A percentile compares a stretch with the other conserved stretches of the same genome.
Conservation (phyloP, 2,329 filamentous ascomycete genomes). For the Talaromyces sp. region DNA sequence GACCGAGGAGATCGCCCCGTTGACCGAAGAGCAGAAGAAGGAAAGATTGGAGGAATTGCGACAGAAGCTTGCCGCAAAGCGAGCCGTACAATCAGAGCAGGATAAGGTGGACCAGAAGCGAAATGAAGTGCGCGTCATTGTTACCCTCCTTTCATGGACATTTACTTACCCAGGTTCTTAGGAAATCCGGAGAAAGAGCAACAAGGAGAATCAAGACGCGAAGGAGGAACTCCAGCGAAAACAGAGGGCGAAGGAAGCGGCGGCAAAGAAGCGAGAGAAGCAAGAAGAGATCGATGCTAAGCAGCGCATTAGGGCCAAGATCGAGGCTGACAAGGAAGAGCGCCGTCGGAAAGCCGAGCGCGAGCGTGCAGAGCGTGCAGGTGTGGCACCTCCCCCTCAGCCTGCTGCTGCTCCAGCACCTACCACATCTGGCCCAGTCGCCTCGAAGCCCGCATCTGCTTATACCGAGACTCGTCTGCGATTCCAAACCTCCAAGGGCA, state of each 20-base stretch:
- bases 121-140: slow-evolving; percentile 69
- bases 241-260: slow-evolving; percentile 89
- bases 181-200: slow-evolving; percentile 80
- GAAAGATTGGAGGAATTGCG: slow-evolving; percentile 75
- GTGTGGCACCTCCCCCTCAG: slow-evolving; percentile 58
- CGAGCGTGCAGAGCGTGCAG: slow-evolving; percentile 83
- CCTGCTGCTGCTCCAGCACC: slow-evolving; percentile 48
- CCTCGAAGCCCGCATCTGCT: slow-evolving; percentile 66
- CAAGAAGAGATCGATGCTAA: slow-evolving; percentile 81
- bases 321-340: slow-evolving; percentile 91
- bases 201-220: slow-evolving; percentile 81
- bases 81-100: slow-evolving; percentile 65
- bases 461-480: slow-evolving; percentile 81
- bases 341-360: slow-evolving; percentile 81
- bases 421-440: slow-evolving; percentile 51
- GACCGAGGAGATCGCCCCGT: slow-evolving; percentile 83
- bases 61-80: slow-evolving; percentile 72
- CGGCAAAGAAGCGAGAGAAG: slow-evolving; percentile 85
- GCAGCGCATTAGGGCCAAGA: slow-evolving; percentile 87
- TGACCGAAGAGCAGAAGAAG: slow-evolving; percentile 91
- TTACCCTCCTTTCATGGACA: neutral
- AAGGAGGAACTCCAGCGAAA: slow-evolving; percentile 89
- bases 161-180: slow-evolving; percentile 20
- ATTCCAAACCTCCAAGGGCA: slow-evolving; percentile 74
- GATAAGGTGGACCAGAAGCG: slow-evolving; percentile 82